Conservation (phyloP, 257 asterid species). For the Apocynum venetum region DNA sequence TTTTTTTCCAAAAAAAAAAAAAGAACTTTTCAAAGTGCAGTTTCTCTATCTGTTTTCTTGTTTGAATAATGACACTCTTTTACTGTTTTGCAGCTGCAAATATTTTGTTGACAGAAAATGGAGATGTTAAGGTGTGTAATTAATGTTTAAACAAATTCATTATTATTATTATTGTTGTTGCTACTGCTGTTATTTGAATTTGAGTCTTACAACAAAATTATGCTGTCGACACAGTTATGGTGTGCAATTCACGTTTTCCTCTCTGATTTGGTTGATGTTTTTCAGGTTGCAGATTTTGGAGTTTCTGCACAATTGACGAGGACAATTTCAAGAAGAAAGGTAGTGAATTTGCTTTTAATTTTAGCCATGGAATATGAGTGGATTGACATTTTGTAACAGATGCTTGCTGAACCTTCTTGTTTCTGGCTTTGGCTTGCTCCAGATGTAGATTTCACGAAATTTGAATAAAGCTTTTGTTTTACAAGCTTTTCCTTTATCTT, state of each 20-base stretch:
- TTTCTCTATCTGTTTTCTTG: not conserved
- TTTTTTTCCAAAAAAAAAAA: no score
- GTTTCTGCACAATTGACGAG: conserved; percentile 98
- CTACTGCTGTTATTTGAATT: not conserved
- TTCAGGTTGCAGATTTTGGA: conserved; percentile 99
- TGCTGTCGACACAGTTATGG: not conserved
- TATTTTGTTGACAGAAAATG: conserved; percentile 88
- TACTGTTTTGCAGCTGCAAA: conserved; percentile 84
- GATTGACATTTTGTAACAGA: not conserved
- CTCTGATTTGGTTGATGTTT: not conserved
- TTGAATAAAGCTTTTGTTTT: not conserved
- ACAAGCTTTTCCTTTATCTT: not conserved
- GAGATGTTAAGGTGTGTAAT: conserved; percentile 86
- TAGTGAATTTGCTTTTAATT: conserved; percentile 16
- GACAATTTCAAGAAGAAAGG: conserved; percentile 98
- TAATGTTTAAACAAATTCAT: conserved; percentile 8
- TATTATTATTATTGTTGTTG: not conserved
- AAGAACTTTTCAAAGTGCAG: conserved; percentile 1
- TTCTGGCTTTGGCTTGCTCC: not conserved
- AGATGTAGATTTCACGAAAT: not conserved
- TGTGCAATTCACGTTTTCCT: not conserved
- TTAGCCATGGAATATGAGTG: not conserved
- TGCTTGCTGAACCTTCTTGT: not conserved
- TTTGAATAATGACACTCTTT: not conserved
- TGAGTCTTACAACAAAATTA: not conserved